phyloP scores from a whole-genome alignment of 1,284 basidiomycete species.

The Porogramme epimiltina region DNA sequence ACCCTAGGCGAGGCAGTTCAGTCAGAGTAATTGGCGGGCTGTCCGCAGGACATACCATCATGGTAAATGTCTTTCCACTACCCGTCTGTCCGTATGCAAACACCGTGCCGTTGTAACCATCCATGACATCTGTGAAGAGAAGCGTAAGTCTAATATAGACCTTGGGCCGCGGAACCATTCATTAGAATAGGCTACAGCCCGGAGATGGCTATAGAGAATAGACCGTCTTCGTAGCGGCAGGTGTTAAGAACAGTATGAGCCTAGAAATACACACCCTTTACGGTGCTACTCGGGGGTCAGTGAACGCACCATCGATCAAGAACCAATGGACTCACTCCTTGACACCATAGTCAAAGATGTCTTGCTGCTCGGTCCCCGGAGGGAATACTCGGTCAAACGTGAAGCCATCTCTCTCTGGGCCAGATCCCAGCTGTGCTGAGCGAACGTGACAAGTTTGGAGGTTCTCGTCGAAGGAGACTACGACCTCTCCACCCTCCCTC shows the following conservation, averaged over 20 bases:
- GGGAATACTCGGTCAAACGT: slow-evolving; percentile 97
- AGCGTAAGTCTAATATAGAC: background rate
- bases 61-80: slow-evolving; percentile 95
- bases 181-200: too few species aligned
- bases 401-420: slow-evolving; percentile 91
- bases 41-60: slow-evolving; percentile 79
- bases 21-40: slow-evolving; percentile 6
- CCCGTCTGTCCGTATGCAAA: slow-evolving; percentile 99
- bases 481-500: slow-evolving; percentile 88
- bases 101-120: slow-evolving; percentile 98
- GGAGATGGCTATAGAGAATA: too few species aligned
- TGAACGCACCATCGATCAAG: background rate
- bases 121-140: slow-evolving; percentile 84
- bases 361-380: slow-evolving; percentile 88
- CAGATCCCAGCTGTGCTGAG: slow-evolving; percentile 63
- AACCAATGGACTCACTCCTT: slow-evolving; percentile 74
- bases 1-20: slow-evolving; percentile 57
- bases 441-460: slow-evolving; percentile 82
- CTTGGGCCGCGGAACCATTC: too few species aligned
- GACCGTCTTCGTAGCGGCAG: too few species aligned
- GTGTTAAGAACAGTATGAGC: too few species aligned
- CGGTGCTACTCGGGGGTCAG: slow-evolving; percentile 53
- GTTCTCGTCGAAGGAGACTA: slow-evolving; percentile 89
- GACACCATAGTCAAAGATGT: slow-evolving; percentile 99
- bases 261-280: slow-evolving; percentile 63